Conservation (phyloP, 2,329 filamentous ascomycete genomes). For the Coniosporium tulheliwenetii region DNA sequence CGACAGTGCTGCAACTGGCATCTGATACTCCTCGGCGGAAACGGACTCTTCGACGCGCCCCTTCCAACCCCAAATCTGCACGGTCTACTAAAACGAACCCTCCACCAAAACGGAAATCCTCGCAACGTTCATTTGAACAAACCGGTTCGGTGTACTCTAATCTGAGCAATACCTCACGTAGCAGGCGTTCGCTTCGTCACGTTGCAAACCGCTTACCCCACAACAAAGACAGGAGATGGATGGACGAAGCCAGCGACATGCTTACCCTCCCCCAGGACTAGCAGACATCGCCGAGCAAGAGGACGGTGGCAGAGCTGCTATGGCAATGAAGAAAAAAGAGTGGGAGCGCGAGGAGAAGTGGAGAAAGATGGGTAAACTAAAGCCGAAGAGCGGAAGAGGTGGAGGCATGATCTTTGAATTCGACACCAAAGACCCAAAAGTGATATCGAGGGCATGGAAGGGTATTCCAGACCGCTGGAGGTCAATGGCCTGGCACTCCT, state of each 20-base stretch:
- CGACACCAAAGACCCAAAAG: slow-evolving; percentile 59
- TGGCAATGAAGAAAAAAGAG: slow-evolving; percentile 39
- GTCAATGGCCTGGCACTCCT: slow-evolving; percentile 85
- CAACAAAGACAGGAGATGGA: slow-evolving; percentile 35
- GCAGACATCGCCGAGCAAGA: slow-evolving; percentile 28
- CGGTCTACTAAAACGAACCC: slow-evolving; percentile 10
- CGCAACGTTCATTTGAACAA: slow-evolving; percentile 27
- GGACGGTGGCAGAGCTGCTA: slow-evolving; percentile 31
- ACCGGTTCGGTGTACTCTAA: slow-evolving; percentile 20
- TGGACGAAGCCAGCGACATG: slow-evolving; percentile 50
- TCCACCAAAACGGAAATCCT: slow-evolving; percentile 19
- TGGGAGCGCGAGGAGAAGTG: slow-evolving; percentile 49
- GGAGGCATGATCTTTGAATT: slow-evolving; percentile 61
- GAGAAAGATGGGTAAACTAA: slow-evolving; percentile 45
- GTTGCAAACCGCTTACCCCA: slow-evolving; percentile 37
- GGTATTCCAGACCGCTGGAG: slow-evolving; percentile 96
- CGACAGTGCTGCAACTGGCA: slow-evolving; percentile 41
- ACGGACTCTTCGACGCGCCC: slow-evolving; percentile 32
- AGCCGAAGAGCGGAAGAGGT: slow-evolving; percentile 25
- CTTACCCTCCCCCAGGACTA: slow-evolving; percentile 41
- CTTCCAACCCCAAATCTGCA: slow-evolving; percentile 30
- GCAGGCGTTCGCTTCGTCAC: slow-evolving; percentile 22
- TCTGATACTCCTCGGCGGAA: slow-evolving; percentile 39
- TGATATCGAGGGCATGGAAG: slow-evolving; percentile 91
- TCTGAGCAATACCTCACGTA: slow-evolving; percentile 23